phyloP scores from a whole-genome alignment of 257 asterid species.

The Solanum paucissectum region DNA sequence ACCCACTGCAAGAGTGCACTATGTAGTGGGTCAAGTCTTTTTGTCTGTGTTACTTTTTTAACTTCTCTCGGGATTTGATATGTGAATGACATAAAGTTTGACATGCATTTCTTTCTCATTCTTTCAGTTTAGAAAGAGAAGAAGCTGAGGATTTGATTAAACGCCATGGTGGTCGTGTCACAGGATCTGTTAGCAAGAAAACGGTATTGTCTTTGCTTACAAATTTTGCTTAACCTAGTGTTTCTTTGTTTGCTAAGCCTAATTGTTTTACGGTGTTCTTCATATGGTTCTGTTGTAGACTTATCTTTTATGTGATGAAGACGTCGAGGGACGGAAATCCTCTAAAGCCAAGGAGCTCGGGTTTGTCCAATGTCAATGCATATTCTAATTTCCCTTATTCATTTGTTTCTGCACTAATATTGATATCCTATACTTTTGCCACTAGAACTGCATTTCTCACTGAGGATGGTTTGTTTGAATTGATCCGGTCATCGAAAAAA shows the following conservation, averaged over 20 bases:
- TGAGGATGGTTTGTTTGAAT: slow-evolving; percentile 87
- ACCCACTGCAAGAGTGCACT: not conserved
- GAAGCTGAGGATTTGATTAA: slow-evolving; percentile 98
- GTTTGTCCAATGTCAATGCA: slow-evolving; percentile 31
- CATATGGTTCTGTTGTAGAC: slow-evolving; percentile 41
- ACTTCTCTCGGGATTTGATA: not conserved
- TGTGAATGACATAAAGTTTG: not conserved
- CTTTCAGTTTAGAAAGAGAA: slow-evolving; percentile 94
- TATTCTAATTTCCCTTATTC: not conserved
- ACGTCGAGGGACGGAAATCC: slow-evolving; percentile 88
- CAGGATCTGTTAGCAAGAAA: slow-evolving; percentile 98
- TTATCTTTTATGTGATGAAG: slow-evolving; percentile 95
- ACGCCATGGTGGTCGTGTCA: slow-evolving; percentile 93
- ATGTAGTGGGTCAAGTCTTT: not conserved
- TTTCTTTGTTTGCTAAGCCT: not conserved
- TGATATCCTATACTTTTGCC: slow-evolving; percentile 1
- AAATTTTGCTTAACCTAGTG: not conserved
- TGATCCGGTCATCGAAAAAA: slow-evolving; percentile 66
- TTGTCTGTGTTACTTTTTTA: not conserved
- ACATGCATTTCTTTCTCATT: not conserved
- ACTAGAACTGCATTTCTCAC: slow-evolving; percentile 74
- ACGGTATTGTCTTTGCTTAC: slow-evolving; percentile 39
- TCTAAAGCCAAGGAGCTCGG: slow-evolving; percentile 90
- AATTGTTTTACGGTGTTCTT: not conserved
- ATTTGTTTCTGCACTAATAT: not conserved